Evolutionary conservation across 768 basidiomycete species (phyloP), one percentile per base, ranked within the genome.

Genomic region (Boletus pseudo-olivaceus): DNA sequence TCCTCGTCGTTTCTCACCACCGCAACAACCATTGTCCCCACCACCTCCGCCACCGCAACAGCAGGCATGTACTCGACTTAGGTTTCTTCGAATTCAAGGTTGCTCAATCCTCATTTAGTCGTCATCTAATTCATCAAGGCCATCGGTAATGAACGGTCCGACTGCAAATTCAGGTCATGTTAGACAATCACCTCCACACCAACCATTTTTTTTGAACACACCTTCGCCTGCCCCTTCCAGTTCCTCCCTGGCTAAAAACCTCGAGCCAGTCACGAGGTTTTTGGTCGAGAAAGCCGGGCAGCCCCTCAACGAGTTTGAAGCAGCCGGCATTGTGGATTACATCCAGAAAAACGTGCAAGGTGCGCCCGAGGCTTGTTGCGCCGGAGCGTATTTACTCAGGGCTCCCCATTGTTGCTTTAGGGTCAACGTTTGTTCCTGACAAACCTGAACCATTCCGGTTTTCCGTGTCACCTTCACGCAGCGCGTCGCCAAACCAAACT

Each of bases 401-500:
- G 33, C 23, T 40, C 20, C 30, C 50, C 26, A 45, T 49, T 48
- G 50, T 61, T 59, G 53, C 46, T 42, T 17, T 59, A 67, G 66
- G 67, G 51, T 42, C 70, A 47, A 54, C 62, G 17, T 47, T 53
- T 14, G 48, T 60, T 39, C 66, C 68, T 43, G 74, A 78, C 51
- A 74, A 73, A 57, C 72, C 72, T 23, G 78, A 81, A 56, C 82
- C 82, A 1, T 88, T 88, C 71, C 80, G 84, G 35, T 88, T 88
- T 69, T 79, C 82, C 5, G 77, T 75, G 39, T 64, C 67, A 15
- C 64, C 72, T 40, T 65, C 71, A 11, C 69, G 73, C 37, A 54
- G 61, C 46, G 54, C 62, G n/a, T 66, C 72, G 1, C 60, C 74
- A 19, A 64, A 30, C 33, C 55, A 43, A 30, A 35, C 29, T 14